Percentiles rank a stretch among this genome's conserved stretches.
Conservation (phyloP, 2,329 filamentous ascomycete species). For the Trichocomaceae sp. region DNA sequence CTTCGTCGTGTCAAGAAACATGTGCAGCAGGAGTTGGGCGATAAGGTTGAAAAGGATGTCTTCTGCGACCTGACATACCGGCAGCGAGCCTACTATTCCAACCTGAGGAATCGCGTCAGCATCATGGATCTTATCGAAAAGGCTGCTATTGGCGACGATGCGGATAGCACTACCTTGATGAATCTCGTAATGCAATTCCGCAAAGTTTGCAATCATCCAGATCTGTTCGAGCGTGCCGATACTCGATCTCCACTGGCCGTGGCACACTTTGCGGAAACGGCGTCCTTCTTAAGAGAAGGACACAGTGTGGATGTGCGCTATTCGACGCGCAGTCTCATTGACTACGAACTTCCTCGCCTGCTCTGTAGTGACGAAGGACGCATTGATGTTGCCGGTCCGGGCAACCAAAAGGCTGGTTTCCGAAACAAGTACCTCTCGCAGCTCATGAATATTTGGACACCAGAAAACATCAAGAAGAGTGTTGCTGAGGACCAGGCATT, state of each 20-base stretch:
- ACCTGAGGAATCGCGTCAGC: conserved; percentile 92
- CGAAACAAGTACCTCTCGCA: conserved; percentile 67
- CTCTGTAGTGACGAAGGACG: conserved; percentile 77
- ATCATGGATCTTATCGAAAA: conserved; percentile 99
- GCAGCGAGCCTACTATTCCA: conserved; percentile 87
- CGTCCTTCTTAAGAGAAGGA: conserved; percentile 88
- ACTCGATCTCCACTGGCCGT: conserved; percentile 79
- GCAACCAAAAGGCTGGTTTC: conserved; percentile 74
- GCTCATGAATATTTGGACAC: conserved; percentile 84
- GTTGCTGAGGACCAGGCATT: conserved; percentile 60
- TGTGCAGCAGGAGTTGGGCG: conserved; percentile 95
- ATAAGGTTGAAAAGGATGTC: conserved; percentile 95
- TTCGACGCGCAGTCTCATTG: conserved; percentile 77
- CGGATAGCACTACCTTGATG: conserved; percentile 94
- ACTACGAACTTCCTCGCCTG: conserved; percentile 73
- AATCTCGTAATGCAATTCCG: conserved; percentile 99
- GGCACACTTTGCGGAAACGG: conserved; percentile 87
- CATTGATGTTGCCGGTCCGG: conserved; percentile 63
- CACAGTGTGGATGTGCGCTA: conserved; percentile 73
- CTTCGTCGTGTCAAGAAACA: conserved; percentile 99
- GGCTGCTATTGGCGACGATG: conserved; percentile 85
- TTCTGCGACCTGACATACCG: conserved; percentile 97
- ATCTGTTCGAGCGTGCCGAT: conserved; percentile 91
- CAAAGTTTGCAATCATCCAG: conserved; percentile 98
- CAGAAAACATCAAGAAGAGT: conserved; percentile 66